phyloP scores from a whole-genome alignment of 352 stramenopile genomes.

The Pelagophyceae sp. region DNA sequence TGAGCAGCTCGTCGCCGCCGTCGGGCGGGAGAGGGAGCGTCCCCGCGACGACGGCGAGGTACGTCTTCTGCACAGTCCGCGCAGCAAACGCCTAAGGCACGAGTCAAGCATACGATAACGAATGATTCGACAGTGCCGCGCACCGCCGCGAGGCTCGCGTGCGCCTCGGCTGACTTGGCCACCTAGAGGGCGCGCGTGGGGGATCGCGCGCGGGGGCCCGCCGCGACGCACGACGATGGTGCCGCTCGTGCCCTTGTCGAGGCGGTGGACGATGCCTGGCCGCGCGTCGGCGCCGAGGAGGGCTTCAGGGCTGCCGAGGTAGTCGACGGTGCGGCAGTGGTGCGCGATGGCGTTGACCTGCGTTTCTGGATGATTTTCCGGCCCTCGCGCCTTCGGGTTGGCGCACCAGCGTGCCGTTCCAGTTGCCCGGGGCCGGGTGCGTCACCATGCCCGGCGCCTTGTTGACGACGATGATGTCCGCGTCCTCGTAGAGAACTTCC shows the following conservation, averaged over 20 bases:
- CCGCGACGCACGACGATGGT: slow-evolving; percentile 47
- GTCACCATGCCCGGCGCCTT: slow-evolving; percentile 67
- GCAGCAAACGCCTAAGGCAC: slow-evolving; percentile 44
- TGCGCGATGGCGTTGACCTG: slow-evolving; percentile 65
- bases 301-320: slow-evolving; percentile 10
- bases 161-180: slow-evolving; percentile 52
- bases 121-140: slow-evolving; percentile 7
- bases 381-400: too few species aligned
- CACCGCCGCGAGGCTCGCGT: slow-evolving; percentile 44
- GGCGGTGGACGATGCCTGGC: slow-evolving; percentile 65
- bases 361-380: too few species aligned
- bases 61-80: slow-evolving; percentile 58
- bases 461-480: slow-evolving; percentile 64
- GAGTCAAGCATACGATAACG: slow-evolving; percentile 24
- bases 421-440: slow-evolving; percentile 66
- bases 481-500: slow-evolving; percentile 62
- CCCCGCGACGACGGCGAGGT: slow-evolving; percentile 48
- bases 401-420: slow-evolving; percentile 63
- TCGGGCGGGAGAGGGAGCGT: background rate
- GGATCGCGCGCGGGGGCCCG: background rate
- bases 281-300: slow-evolving; percentile 16
- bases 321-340: slow-evolving; percentile 39
- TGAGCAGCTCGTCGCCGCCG: slow-evolving; percentile 31
- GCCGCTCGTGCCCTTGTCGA: slow-evolving; percentile 72
- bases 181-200: background rate